Evolutionary conservation across 495 filamentous ascomycete species (phyloP), one percentile per base, ranked within the genome.

Genomic region (Hypoxylon trugodes): DNA sequence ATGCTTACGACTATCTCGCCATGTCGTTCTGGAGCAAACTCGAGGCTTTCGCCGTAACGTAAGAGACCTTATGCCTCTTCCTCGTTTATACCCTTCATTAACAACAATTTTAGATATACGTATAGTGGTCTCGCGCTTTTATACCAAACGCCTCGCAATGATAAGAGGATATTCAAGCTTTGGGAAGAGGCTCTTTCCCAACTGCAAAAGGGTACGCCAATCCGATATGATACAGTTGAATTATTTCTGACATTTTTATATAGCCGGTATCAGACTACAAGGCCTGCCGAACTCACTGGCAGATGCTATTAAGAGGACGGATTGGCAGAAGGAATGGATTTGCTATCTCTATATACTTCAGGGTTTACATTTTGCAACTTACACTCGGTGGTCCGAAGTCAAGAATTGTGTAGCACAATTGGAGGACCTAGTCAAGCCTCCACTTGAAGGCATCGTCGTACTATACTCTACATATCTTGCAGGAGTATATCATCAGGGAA

Each of bases 401-500:
- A 77, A 76, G 67, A 54, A 70, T 12, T 74, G 75, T 49, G 54
- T 83, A n/a, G 59, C 74, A n/a, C 57, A 77, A 26, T 40, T 83
- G 6, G 63, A 73, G 57, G 16, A 12, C 10, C 62, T 69, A n/a
- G 71, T 73, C 5, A 70, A 71, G 21, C 55, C 73, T 58, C 71
- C 70, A 36, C 65, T 66, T 7, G 61, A 73, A 32, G 70, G 66
- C 37, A 73, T 73, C 18, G 71, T 78, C 6, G 65, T 69, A 49
- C 69, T 66, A 45, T 82, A 76, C 69, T 82, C 28, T 58, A 77
- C 76, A 0, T 98, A 97, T 71, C 87, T 96, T 6, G 71, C 80
- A 4, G 95, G 89, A 1, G 84, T 89, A 24, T 89, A 93, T 64
- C 77, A 85, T 36, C 96, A 99, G 73, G 92, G 89, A 22, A 89